Evolutionary conservation across 164 flowering plant species (phyloP).

Genomic region (Stephania cephalantha): DNA sequence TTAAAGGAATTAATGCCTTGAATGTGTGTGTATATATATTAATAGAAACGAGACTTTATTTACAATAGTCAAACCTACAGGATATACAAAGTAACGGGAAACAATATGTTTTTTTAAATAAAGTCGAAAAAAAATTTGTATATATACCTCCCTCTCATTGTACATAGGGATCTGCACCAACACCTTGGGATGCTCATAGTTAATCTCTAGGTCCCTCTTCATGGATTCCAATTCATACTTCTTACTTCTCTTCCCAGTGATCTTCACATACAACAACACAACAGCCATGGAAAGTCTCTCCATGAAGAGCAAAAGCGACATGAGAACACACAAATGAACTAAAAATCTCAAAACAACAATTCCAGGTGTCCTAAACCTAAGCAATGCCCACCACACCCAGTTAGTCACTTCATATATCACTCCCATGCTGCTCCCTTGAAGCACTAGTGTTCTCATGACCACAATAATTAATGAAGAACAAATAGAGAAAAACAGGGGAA

Average conservation of each 20-base stretch:
- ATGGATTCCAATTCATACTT: slow-evolving; percentile 37
- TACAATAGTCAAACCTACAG: no score
- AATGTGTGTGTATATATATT: no score
- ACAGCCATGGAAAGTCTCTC: slow-evolving; percentile 59
- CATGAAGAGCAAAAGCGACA: slow-evolving; percentile 61
- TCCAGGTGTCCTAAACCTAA: slow-evolving; percentile 28
- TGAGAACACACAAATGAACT: slow-evolving; percentile 35
- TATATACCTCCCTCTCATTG: slow-evolving; percentile 61
- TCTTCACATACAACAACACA: slow-evolving; percentile 38
- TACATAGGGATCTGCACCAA: slow-evolving; percentile 70
- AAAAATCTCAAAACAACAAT: slow-evolving; percentile 27
- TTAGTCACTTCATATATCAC: slow-evolving; percentile 18
- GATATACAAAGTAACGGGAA: no score
- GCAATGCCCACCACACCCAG: slow-evolving; percentile 29
- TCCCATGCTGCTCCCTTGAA: slow-evolving; percentile 17
- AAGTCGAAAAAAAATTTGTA: not conserved
- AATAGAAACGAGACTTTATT: no score
- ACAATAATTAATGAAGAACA: not conserved
- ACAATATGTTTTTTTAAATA: no score
- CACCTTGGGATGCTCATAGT: slow-evolving; percentile 42
- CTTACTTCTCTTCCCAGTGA: slow-evolving; percentile 34
- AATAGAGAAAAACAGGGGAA: no score
- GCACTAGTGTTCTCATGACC: slow-evolving; percentile 30
- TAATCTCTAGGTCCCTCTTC: slow-evolving; percentile 39
- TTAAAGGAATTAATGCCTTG: no score